Base-by-base conservation (phyloP, 2,329 filamentous ascomycete species). In the Annulohypoxylon truncatum region DNA sequence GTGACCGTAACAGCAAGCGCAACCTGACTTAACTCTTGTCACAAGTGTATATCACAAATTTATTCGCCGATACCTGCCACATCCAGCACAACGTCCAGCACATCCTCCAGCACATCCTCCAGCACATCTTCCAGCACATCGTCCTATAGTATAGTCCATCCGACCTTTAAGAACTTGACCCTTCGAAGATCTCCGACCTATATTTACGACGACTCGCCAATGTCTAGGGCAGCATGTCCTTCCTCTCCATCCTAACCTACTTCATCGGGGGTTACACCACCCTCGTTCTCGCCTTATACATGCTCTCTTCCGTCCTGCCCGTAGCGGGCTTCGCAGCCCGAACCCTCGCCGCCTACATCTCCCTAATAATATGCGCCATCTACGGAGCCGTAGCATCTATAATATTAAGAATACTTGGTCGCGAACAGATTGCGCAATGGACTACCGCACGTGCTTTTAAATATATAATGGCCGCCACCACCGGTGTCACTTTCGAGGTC, bases 381-480 rank as follows among this genome's bases (percentile, higher is more conserved):
- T 96, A 93, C 79, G 96, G 94, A 65, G 92, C 93, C 63, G 66
- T 92, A 48, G 89, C 89, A 26, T 93, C 92, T 46, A 85, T 94
- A 66, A 74, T 87, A 64, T 85, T 98, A 68, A 89, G 91, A 48
- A 73, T 92, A 13, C 72, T 89, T 51, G 94, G 94, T 64, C 87
- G 91, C 73, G 89, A 89, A 64, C 89, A 91, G 59, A 87, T 93
- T 69, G 88, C 92, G 26, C 96, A 98, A 84, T 98, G 94, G 93
- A 89, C 92, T 38, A 89, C 89, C 8, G 96, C 84, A 6, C 88
- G 94, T 66, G 81, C 85, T 69, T 98, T 97, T 85, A 92, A 94
- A 79, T 92, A 88, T 81, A 77, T 87, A 71, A 96, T 97, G 91
- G 84, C 85, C 72, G 79, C 86, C 47, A 86, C 88, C 50, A 94